Base-by-base conservation (phyloP, 129 eudicot genomes). In the Escallonia herrerae region DNA sequence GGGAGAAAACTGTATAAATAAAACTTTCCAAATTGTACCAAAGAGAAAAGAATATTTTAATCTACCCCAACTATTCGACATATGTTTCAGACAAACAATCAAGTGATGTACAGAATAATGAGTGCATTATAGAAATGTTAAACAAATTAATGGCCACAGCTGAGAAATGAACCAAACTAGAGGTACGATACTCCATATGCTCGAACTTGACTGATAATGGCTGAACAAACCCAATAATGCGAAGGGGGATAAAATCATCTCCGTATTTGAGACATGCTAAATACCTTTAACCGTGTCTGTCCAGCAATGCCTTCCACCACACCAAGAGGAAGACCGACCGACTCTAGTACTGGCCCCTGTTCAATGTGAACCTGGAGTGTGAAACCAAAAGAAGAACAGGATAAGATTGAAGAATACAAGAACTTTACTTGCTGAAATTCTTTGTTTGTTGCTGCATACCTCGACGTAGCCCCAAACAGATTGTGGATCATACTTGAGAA, bases 251-350 rank as follows among this genome's bases (percentile, higher is more conserved):
- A 11, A 51, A 51, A 6, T 51, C 11, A 6, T 51, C 8, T 51
- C 11, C 3, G 13, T n/a, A 51, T 51, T 51, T 11, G n/a, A 14
- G n/a, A n/a, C 1, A 53, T 53, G 58, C 1, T 12, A 53, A 11
- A 38, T 81, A 91, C 98, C 98, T 77, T 88, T 67, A 93, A 60
- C 15, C 98, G 80, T 15, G 98, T 81, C 81, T 93, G 98, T 60
- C 99, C 99, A 55, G 99, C 99, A 81, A 93, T 93, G 68, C 96
- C 99, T 82, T 86, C 82, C 43, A 93, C 99, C 68, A 86, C 75
- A 71, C 91, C 99, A 66, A 93, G 95, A 76, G 99, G 99, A 76
- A 89, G 82, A 68, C 99, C 99, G 1, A 80, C 75, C n/a, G 85
- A 78, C 69, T 93, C 99, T 63, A 93, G 79, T 42, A 93, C 96